phyloP scores from a whole-genome alignment of 345 rosid species.

The Eutrema yunnanense region DNA sequence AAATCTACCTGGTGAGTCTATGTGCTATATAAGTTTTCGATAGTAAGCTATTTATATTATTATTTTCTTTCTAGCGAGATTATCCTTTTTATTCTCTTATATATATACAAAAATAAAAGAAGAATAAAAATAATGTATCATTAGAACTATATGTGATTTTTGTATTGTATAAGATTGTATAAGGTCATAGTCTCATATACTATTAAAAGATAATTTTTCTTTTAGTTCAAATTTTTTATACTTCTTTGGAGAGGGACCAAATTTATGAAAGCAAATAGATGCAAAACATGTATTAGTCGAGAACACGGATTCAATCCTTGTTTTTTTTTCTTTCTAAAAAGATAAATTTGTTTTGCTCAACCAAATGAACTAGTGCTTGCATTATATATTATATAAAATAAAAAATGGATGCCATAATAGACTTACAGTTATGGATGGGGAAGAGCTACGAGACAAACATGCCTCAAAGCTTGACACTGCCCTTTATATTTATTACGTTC shows the following conservation, averaged over 20 bases:
- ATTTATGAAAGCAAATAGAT: not conserved
- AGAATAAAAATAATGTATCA: not conserved
- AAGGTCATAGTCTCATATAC: not conserved
- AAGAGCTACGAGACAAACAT: conserved; percentile 34
- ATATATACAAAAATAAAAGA: not conserved
- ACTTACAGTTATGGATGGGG: not conserved
- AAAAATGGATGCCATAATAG: not conserved
- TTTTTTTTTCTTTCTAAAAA: not conserved
- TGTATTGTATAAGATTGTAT: not conserved
- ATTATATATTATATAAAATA: not conserved
- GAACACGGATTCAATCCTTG: not conserved
- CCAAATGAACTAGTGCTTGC: not conserved
- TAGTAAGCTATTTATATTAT: not conserved
- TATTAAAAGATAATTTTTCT: not conserved
- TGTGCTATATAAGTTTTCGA: conserved; percentile 14
- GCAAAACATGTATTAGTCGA: not conserved
- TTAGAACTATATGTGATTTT: not conserved
- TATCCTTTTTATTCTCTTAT: not conserved
- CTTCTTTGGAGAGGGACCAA: not conserved
- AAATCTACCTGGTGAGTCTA: conserved; percentile 22
- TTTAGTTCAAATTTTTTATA: not conserved
- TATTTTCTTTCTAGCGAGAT: not conserved
- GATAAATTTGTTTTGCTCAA: not conserved
- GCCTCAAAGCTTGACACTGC: conserved; percentile 28
- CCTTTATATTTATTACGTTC: conserved; percentile 31